Base-by-base conservation (phyloP, 148 eudicot genomes). In the Spergularia bocconei region DNA sequence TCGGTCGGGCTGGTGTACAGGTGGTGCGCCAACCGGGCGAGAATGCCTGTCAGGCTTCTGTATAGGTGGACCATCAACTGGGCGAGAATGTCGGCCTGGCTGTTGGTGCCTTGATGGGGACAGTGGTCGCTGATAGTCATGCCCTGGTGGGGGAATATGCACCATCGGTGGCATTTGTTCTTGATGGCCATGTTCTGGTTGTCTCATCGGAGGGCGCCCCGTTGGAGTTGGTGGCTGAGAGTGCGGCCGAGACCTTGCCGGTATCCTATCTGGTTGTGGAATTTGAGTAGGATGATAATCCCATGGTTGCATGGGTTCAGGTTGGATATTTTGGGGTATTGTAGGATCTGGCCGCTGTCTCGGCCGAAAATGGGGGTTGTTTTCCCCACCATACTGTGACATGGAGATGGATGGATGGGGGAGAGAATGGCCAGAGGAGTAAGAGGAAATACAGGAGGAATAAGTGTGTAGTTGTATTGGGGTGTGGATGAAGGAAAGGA, bases 341-440 rank as follows among this genome's bases (percentile, higher is more conserved):
- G 48, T 14, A 33, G 51, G 13, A 38, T 77, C 76, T 3, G 71
- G 77, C 13, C 47, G 76, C 16, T 53, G 25, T 15, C 69, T 63
- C 0, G 76, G 73, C 84, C 76, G 72, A 21, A 93, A 89, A 71
- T 93, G 87, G 75, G 96, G 96, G 80, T 91, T 89, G 79, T 84
- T 79, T 11, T 87, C 93, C 11, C 63, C 84, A 23, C 63, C 84
- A 48, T 83, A 80, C 53, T 36, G 83, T 33, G 84, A 84, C 96
- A 90, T 86, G 66, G 64, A 78, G 67, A 11, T 29, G 13, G 36
- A 39, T 50, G 51, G 50, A 44, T 9, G 63, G 38, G 17, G 17
- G 48, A 12, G 55, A 21, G 20, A 52, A 15, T n/a, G 33, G n/a
- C 13, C 53, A 51, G 15, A 36, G 50, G n/a, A 20, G 36, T 33